Conservation (phyloP, 164 flowering plant genomes). For the Liquidambar formosana region DNA sequence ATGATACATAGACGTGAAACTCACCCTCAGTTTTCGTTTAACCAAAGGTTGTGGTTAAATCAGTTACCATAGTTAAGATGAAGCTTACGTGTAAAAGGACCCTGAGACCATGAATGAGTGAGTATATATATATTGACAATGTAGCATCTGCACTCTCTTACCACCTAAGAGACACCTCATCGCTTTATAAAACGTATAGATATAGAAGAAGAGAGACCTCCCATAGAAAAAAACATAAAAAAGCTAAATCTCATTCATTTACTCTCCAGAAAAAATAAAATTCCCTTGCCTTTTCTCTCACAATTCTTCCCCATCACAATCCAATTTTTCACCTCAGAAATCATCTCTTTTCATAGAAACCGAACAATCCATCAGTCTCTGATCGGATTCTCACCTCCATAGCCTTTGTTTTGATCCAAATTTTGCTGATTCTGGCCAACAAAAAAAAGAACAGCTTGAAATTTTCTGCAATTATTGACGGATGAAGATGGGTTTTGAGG, state of each 20-base stretch:
- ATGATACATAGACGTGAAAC: too few species aligned
- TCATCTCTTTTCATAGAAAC: neutral
- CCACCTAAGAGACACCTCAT: constrained; percentile 34
- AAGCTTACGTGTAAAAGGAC: constrained; percentile 16
- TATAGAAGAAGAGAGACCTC: constrained; percentile 20
- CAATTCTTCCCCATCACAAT: neutral
- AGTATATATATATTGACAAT: too few species aligned
- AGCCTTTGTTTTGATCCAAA: constrained; percentile 19
- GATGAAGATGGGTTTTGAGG: constrained; percentile 37
- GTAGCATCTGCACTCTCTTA: constrained; percentile 7
- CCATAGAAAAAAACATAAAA: constrained; percentile 13
- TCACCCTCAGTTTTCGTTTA: neutral
- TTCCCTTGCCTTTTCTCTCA: constrained; percentile 14
- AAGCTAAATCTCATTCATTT: constrained; percentile 8
- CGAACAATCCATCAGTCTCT: constrained; percentile 10
- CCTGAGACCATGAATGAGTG: neutral
- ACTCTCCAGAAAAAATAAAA: constrained; percentile 7
- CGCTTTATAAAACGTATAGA: constrained; percentile 27
- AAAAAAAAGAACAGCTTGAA: neutral
- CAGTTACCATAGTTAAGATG: constrained; percentile 16
- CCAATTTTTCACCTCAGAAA: constrained; percentile 3
- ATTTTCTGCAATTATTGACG: constrained; percentile 19
- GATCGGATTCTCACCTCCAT: constrained; percentile 24
- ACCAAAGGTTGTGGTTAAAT: neutral
- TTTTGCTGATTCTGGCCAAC: constrained; percentile 11